Evolutionary conservation across 192 early-diverging fungal species (phyloP), one percentile per base, ranked within the genome.

Genomic region (Backusella australiensis): DNA sequence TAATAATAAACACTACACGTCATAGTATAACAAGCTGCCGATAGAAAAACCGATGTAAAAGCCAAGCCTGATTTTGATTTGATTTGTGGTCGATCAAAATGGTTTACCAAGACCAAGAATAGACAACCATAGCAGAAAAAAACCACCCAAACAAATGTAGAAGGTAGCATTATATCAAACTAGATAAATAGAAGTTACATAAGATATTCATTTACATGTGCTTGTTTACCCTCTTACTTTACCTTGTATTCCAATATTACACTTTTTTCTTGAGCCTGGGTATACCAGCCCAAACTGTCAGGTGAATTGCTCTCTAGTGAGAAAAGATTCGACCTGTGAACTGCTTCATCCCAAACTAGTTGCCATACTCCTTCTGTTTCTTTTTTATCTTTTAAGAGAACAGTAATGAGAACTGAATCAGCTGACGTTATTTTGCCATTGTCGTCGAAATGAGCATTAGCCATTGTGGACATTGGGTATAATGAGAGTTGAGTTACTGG

Each of bases 61-160:
- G 89, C 90, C 3, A 94, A 79, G 17, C 90, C 90, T 80, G 91
- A 87, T 75, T 94, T 94, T 11, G 92, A 94, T 74, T 94, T 94
- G 63, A 94, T 90, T 7, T 92, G 82, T 79, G 94, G 83, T 34
- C 85, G 73, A 26, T 86, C 90, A 19, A 93, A 79, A 3, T 90
- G 75, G 2, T 91, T 91, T 35, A 94, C 90, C 72, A 92, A 92
- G 9, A 91, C 73, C 75, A 92, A 94, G 41, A 91, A 63, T 63
- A 63, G 26, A 63, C 56, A 12, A 12, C 9, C 21, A 29, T 63
- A 63, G 8, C 56, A 23, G 6, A 63, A 63, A 12, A 23, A 63
- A 29, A 14, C 56, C 3, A 63, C n/a, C 56, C 26, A 29, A 26
- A 63, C 21, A 63, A 29, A 63, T 3, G 21, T 29, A 14, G 56